Evolutionary conservation across 805 yeast genomes (phyloP).

Genomic region (Lachancea sp.): DNA sequence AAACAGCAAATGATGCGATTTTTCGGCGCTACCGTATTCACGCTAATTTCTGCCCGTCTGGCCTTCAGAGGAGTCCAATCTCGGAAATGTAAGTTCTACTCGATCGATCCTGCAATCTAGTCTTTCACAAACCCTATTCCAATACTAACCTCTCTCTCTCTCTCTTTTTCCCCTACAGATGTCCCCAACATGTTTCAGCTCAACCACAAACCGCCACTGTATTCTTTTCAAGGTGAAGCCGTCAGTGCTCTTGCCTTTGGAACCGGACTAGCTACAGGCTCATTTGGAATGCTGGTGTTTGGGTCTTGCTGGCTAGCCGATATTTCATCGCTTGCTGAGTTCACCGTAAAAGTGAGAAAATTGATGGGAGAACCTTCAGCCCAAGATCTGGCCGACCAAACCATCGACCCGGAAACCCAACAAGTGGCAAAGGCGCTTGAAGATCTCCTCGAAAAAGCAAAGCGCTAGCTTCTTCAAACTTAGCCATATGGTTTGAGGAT

Average conservation of each 20-base stretch:
- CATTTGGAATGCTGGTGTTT: conserved; percentile 63
- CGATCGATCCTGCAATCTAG: too few relatives aligned
- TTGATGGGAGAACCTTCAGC: conserved; percentile 61
- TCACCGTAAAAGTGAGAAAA: conserved; percentile 60
- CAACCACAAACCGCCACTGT: conserved; percentile 80
- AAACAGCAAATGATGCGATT: conserved; percentile 67
- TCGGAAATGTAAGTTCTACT: conserved; percentile 52
- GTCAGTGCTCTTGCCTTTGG: conserved; percentile 80
- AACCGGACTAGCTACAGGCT: conserved; percentile 63
- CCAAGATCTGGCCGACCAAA: conserved; percentile 30
- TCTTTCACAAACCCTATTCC: too few relatives aligned
- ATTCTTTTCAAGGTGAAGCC: conserved; percentile 75
- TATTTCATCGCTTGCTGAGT: conserved; percentile 61
- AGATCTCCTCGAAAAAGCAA: conserved; percentile 43
- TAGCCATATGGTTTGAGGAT: too few relatives aligned
- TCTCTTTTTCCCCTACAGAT: too few relatives aligned
- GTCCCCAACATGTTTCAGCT: conserved; percentile 74
- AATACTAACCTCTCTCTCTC: conserved; percentile 1
- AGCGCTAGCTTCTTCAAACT: too few relatives aligned
- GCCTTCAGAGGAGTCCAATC: conserved; percentile 70
- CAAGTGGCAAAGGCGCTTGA: conserved; percentile 51
- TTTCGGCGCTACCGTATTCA: conserved; percentile 63
- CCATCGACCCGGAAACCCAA: conserved; percentile 54
- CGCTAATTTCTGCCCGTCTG: conserved; percentile 64
- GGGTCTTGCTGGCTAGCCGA: conserved; percentile 80